These are phyloP conservation scores for Kentomonas sorsogonicus DNA, from an alignment of 208 protist genomes.

Conservation along the genomic window DNA sequence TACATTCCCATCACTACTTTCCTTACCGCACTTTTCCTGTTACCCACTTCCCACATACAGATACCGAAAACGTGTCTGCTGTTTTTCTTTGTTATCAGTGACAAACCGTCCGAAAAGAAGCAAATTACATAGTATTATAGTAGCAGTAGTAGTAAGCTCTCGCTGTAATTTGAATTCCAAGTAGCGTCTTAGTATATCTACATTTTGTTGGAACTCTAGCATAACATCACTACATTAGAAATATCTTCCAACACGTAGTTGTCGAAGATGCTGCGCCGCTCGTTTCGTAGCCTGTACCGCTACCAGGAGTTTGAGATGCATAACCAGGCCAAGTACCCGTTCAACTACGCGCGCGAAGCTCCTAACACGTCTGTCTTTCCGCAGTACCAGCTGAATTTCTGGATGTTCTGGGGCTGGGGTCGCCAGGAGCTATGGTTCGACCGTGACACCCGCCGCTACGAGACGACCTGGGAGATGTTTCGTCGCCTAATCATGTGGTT, in stretches of 20 bases:
- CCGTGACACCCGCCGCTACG: conserved; percentile 70
- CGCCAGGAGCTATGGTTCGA: conserved; percentile 86
- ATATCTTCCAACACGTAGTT: too few relatives aligned
- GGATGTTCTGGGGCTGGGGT: conserved; percentile 86
- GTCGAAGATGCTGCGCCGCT: conserved; percentile 62
- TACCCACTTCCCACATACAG: too few relatives aligned
- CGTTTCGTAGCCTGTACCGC: conserved; percentile 39
- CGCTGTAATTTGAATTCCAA: background rate
- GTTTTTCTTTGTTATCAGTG: too few relatives aligned
- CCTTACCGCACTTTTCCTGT: too few relatives aligned
- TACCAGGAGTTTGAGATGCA: conserved; percentile 90
- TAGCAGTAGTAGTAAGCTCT: background rate
- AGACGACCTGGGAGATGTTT: conserved; percentile 86
- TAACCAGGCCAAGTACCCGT: conserved; percentile 76
- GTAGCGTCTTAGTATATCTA: too few relatives aligned
- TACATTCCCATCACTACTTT: too few relatives aligned
- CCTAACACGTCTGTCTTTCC: conserved; percentile 86
- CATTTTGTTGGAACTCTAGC: too few relatives aligned
- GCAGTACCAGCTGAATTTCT: conserved; percentile 85
- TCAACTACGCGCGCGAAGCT: conserved; percentile 81
- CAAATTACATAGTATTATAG: conserved; percentile 5
- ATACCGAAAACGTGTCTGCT: too few relatives aligned
- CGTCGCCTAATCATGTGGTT: conserved; percentile 81
- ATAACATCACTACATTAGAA: too few relatives aligned
- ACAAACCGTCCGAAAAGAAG: background rate